Percentiles rank a stretch among this genome's conserved stretches.
These are phyloP conservation scores for Pharus latifolius DNA, from an alignment of 176 grass and related monocot species.

Conservation along the genomic window DNA sequence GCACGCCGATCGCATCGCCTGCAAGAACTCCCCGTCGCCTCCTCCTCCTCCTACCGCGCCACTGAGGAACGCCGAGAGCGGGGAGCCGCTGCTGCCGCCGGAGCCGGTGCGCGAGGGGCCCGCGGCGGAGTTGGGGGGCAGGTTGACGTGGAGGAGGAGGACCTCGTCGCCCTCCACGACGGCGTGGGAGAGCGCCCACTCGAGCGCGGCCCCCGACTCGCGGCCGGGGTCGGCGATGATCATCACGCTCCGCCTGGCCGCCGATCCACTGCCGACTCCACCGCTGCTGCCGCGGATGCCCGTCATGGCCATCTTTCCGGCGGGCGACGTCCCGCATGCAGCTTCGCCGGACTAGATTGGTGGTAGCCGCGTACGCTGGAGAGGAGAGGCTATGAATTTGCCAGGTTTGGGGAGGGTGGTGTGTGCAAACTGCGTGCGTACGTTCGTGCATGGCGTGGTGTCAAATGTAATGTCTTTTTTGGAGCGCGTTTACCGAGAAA, in stretches of 20 bases:
- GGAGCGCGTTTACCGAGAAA: slow-evolving; percentile 3
- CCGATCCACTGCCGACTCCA: not conserved
- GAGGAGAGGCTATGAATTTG: not conserved
- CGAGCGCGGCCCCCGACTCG: slow-evolving; percentile 58
- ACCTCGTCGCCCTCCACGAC: slow-evolving; percentile 61
- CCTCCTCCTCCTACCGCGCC: not conserved
- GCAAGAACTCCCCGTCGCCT: slow-evolving; percentile 48
- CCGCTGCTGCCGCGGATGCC: not conserved
- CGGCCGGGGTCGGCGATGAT: slow-evolving; percentile 60
- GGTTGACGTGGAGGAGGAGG: slow-evolving; percentile 74
- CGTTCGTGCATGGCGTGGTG: not conserved
- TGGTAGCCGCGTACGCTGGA: not conserved
- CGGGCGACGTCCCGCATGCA: slow-evolving; percentile 28
- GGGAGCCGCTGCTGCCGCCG: slow-evolving; percentile 1
- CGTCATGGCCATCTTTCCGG: slow-evolving; percentile 28
- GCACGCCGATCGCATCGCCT: slow-evolving; percentile 54
- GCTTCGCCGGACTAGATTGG: slow-evolving; percentile 21
- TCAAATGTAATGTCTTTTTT: not conserved
- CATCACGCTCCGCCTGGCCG: slow-evolving; percentile 56
- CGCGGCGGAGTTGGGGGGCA: slow-evolving; percentile 10
- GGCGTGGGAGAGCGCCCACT: slow-evolving; percentile 79
- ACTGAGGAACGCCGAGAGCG: slow-evolving; percentile 13
- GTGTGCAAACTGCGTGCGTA: not conserved
- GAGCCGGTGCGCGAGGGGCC: slow-evolving; percentile 15
- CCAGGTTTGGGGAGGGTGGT: slow-evolving; percentile 15